Percentiles rank a stretch among this genome's conserved stretches.
These are phyloP conservation scores for Jaltomata sinuosa DNA, from an alignment of 257 asterid species.

Conservation along the genomic window DNA sequence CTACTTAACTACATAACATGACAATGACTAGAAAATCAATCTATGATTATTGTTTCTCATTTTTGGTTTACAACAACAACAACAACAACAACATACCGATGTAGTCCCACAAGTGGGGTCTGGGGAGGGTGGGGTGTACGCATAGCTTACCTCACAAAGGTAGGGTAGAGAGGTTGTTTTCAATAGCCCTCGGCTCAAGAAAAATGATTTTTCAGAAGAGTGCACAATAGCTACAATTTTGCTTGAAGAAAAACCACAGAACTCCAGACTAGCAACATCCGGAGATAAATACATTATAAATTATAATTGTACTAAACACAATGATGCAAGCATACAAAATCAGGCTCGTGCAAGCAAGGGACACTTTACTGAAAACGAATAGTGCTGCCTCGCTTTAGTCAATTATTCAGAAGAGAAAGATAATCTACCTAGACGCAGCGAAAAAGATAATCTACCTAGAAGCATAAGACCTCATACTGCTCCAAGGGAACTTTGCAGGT, in stretches of 20 bases:
- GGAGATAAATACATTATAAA: no score
- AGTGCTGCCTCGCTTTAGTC: no score
- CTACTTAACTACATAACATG: no score
- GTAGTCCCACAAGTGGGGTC: no score
- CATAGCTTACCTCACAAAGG: not conserved
- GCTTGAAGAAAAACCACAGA: not conserved
- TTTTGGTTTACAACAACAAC: no score
- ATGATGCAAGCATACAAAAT: not conserved
- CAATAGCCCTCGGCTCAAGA: not conserved
- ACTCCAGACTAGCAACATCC: not conserved
- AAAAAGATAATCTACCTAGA: conserved; percentile 15
- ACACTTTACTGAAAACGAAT: no score
- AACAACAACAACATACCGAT: no score
- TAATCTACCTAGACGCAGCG: not conserved
- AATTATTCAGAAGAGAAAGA: not conserved
- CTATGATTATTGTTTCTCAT: no score
- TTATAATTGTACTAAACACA: not conserved
- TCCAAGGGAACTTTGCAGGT: conserved; percentile 75
- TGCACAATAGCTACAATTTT: not conserved
- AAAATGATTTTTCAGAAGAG: not conserved
- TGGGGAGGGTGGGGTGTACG: not conserved
- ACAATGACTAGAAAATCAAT: no score
- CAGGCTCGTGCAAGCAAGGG: no score
- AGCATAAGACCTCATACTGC: conserved; percentile 57
- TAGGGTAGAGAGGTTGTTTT: not conserved